Base-by-base conservation (phyloP, 2,329 filamentous ascomycete genomes). In the Boeremia exigua region DNA sequence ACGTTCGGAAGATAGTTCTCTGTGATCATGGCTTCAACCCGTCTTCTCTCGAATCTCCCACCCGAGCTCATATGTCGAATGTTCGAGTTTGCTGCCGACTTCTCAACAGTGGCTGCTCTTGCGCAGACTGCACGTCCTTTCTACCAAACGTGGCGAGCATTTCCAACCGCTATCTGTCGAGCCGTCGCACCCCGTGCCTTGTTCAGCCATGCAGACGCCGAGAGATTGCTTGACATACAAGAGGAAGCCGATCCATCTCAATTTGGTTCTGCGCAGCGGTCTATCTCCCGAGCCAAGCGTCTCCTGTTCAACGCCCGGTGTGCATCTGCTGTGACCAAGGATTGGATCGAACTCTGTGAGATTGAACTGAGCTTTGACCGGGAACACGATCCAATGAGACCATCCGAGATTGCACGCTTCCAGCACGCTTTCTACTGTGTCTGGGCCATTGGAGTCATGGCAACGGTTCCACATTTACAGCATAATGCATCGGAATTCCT, bases 11-110 rank as follows among this genome's bases (percentile, higher is more conserved):
- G 9, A 1, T 33, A 25, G 3, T 33, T 29, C 33, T 33, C 32
- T 33, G 42, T 40, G 40, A 40, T 51, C 27, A 47, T 56, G 45
- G 29, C 40, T 29, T 54, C 55, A 40, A 27, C 50, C 42, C 43
- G 50, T 27, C 53, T 47, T 38, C 55, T 60, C 46, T 47, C 46
- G 28, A 48, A 33, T 27, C 57, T 64, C 14, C 59, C 59, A 45
- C 54, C 61, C 17, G 61, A 65, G 45, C 57, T 65, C 15, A 52
- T 65, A 34, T 59, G 54, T 52, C 58, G 45, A 50, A 45, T 65
- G 19, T 61, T 65, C 42, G 33, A 63, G 45, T 59, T 30, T 48
- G 42, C 58, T n/a, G 38, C 43, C 45, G 49, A 61, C 49, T 61
- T 63, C 30, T 62, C 54, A 15, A 40, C 52, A 36, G 54, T 63